Evolutionary conservation across 495 filamentous ascomycete species (phyloP), one percentile per base, ranked within the genome.

Genomic region (Astrothelium subdiscretum): DNA sequence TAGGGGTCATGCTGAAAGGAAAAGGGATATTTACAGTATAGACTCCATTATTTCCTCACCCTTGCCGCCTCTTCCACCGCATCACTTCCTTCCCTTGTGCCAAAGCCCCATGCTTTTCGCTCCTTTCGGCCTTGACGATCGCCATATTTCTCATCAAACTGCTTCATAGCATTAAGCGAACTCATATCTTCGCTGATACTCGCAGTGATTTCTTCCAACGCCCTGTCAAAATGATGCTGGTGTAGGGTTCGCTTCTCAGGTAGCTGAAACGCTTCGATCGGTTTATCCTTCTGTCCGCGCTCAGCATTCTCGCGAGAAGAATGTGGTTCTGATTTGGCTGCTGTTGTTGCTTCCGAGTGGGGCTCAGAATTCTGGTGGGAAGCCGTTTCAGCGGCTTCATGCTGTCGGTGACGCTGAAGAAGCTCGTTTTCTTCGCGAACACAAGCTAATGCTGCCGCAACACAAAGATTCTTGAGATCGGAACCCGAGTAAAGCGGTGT

Each of bases 401-500:
- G 22, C 8, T 27, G 48, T 10, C 29, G 48, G 8, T 20, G 48
- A 24, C 20, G 20, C 20, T 54, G 22, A 54, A 54, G 22, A 2
- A 67, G 44, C 42, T 87, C 85, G 65, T 86, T 87, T 69, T 91
- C 89, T 68, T 97, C 90, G 15, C 89, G 83, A 0, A 97, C 90
- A 44, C 89, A 92, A 20, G 87, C 87, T 66, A 97, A 80, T 0
- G 94, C 94, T 0, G 94, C 94, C 3, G 91, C 87, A 2, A 98
- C 95, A 38, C 83, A 88, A 15, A 97, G 69, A 64, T 98, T 97
- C 79, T 98, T 98, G 27, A 97, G 78, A 69, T 98, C 94, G 1
- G 87, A 91, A n/a, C 94, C 94, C 0, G 91, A 96, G 72, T 97
- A 97, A n/a, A 97, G 80, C 0, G 90, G 86, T 0, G 95, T 97